Evolutionary conservation across 495 filamentous ascomycete genomes (phyloP), one percentile per base, ranked within the genome.

Genomic region (Immersiella caudata): DNA sequence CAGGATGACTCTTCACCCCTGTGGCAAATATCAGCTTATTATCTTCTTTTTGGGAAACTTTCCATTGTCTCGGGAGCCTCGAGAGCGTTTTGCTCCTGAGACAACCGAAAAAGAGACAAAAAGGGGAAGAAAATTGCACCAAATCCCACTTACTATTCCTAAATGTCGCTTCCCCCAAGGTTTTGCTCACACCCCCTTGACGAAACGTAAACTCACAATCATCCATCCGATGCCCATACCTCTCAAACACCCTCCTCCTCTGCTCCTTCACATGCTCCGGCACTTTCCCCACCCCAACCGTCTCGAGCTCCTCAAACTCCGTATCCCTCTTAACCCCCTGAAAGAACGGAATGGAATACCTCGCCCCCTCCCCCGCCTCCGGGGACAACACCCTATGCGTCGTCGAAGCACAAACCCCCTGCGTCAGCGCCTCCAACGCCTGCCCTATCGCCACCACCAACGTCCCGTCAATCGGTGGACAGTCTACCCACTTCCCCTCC

Each of bases 401-500:
- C 0, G 94, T 97, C 49, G 86, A 87, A 36, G 88, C 89, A 74
- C 94, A 97, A 0, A 97, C 91, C 6, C 95, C 94, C 20, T 87
- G 86, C 1, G 95, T 97, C 51, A 99, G 80, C 0, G 94, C 94
- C 77, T 97, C 94, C 22, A 99, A 81, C 0, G 93, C 93, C 73
- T 96, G 93, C 0, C 95, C 95, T 70, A 99, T 96, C 57, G 94
- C 94, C 0, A 97, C 91, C 0, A 99, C 93, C 14, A 89, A 77
- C n/a, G 87, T 89, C 2, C 82, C 82, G 57, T 77, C 75, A 61
- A 88, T 79, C 3, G 89, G 90, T 40, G 88, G 85, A 65, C 85
- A 89, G 71, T 91, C 87, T 66, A 99, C 87, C 94, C 94, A 99
- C 26, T 86, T 78, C 24, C 94, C 78, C 22, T 78, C 75, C 70